A percentile compares a stretch with the other conserved stretches of the same genome.
phyloP scores from a whole-genome alignment of 257 asterid species.

The Avicennia marina region DNA sequence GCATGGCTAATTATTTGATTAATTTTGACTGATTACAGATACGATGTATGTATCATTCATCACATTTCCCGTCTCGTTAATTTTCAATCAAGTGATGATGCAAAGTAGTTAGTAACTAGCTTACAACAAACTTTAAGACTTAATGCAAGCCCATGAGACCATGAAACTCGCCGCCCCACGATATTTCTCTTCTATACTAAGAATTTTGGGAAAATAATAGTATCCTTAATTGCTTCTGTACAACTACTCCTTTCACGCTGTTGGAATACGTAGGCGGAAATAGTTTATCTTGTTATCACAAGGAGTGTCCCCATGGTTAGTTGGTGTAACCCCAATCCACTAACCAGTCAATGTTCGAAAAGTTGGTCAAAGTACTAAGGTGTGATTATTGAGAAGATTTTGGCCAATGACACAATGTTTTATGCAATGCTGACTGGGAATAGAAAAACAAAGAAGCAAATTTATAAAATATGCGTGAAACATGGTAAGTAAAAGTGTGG shows the following conservation, averaged over 20 bases:
- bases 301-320: background rate
- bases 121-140: too few species aligned
- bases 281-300: too few species aligned
- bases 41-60: too few species aligned
- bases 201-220: background rate
- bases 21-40: too few species aligned
- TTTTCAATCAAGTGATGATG: too few species aligned
- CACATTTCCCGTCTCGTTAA: too few species aligned
- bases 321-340: constrained; percentile 11
- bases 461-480: too few species aligned
- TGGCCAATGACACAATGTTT: background rate
- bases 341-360: background rate
- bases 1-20: too few species aligned
- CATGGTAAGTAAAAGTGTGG: background rate
- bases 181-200: background rate
- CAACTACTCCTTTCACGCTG: background rate
- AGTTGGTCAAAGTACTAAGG: constrained; percentile 8
- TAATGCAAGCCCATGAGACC: too few species aligned
- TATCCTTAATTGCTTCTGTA: background rate
- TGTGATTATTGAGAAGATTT: constrained; percentile 6
- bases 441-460: background rate
- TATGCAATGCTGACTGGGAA: background rate
- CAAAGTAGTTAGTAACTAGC: too few species aligned
- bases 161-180: too few species aligned
- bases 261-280: background rate